Evolutionary conservation across 2,329 filamentous ascomycete species (phyloP), one percentile per base, ranked within the genome.

Genomic region (Thielaviopsis musarum): DNA sequence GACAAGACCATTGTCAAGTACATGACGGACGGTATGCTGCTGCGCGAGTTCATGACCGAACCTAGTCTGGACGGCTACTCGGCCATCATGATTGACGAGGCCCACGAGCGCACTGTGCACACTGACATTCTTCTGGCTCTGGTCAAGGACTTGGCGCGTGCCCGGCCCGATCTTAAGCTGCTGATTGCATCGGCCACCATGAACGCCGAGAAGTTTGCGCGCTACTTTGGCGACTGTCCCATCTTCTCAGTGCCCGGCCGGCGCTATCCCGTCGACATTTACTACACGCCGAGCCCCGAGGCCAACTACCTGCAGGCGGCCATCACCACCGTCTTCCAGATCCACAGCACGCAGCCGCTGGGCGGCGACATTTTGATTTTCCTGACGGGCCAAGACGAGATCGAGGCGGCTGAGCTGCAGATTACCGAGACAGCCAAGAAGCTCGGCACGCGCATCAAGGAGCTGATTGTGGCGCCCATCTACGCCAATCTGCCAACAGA

Each of bases 1-100:
- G 89, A 95, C 66, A 94, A 95, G 72, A 97, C 93, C 0, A 77
- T 91, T 7, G 73, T 98, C 59, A 94, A 95, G 70, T 97, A 95
- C 71, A 91, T 95, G 87, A 98, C 93, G 0, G 93, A 98, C 67
- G 93, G 93, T 68, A 95, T 97, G 86, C 75, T 97, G 48, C 75
- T 97, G 30, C 80, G 90, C 68, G 89, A 95, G 68, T 87, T 96
- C 64, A 81, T 96, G 73, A 91, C 88, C 0, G 89, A 95, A 66
- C 91, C 91, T 0, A 84, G 91, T 64, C 74, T 97, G 5, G 80
- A 82, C 1, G 83, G 82, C 17, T 97, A 97, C 66, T 87, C 88
- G 5, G 88, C 85, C 13, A 73, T 98, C 63, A 96, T 98, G 85
- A 91, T 98, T 60, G 93, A 98, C 68, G 93, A 98, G 70, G 93